Conservation (phyloP, 2,329 filamentous ascomycete species). For the Mycosphaerelloides madeirae region DNA sequence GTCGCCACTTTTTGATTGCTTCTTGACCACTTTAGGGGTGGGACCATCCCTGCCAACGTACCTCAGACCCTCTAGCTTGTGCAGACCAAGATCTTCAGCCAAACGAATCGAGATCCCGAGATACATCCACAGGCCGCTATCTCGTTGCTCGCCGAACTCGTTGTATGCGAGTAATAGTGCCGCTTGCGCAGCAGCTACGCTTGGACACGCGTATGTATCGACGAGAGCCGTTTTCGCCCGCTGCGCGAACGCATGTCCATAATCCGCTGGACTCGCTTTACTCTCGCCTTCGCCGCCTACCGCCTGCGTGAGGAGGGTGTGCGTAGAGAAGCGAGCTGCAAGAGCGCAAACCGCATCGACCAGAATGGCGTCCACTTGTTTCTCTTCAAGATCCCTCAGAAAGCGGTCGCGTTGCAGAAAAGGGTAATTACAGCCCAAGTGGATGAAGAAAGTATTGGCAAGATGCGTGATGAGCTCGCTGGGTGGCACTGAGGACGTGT, state of each 20-base stretch:
- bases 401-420: slow-evolving; percentile 73
- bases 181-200: slow-evolving; percentile 77
- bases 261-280: slow-evolving; percentile 52
- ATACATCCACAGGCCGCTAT: slow-evolving; percentile 92
- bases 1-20: slow-evolving; percentile 1
- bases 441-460: slow-evolving; percentile 73
- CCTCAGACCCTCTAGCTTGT: slow-evolving; percentile 71
- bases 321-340: slow-evolving; percentile 70
- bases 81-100: slow-evolving; percentile 73
- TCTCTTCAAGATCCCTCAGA: slow-evolving; percentile 70
- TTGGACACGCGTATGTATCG: slow-evolving; percentile 77
- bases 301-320: slow-evolving; percentile 46
- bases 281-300: slow-evolving; percentile 41
- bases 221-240: slow-evolving; percentile 77
- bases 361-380: slow-evolving; percentile 74
- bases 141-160: slow-evolving; percentile 80
- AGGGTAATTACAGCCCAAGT: slow-evolving; percentile 80
- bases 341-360: slow-evolving; percentile 82
- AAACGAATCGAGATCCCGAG: slow-evolving; percentile 80
- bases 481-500: slow-evolving; percentile 66
- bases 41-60: slow-evolving; percentile 53
- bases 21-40: slow-evolving; percentile 53
- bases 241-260: slow-evolving; percentile 73
- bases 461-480: slow-evolving; percentile 71
- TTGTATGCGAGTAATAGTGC: slow-evolving; percentile 82